These are phyloP conservation scores for Wickerhamiella pararugosa DNA, from an alignment of 1,139 yeast genomes.

Conservation along the genomic window DNA sequence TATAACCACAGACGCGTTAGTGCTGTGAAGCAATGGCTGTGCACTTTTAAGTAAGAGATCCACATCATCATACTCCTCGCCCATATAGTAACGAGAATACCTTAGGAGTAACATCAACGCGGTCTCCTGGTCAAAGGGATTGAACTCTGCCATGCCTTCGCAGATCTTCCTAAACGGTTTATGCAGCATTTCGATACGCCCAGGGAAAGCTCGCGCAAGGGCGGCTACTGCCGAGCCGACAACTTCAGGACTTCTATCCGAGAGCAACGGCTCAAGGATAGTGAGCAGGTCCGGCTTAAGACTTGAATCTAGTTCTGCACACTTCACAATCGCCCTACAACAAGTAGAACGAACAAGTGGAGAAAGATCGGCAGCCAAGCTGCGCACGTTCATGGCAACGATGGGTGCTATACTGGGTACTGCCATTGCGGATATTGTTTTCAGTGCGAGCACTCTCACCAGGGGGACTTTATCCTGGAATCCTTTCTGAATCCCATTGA, in stretches of 20 bases:
- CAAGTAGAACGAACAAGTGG: conserved; percentile 69
- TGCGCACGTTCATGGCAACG: conserved; percentile 54
- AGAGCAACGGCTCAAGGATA: conserved; percentile 37
- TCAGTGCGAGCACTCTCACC: conserved; percentile 55
- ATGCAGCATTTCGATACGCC: conserved; percentile 53
- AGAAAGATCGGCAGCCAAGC: conserved; percentile 55
- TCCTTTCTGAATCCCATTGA: conserved; percentile 82
- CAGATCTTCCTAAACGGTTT: conserved; percentile 53
- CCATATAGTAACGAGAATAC: conserved; percentile 48
- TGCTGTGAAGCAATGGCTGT: conserved; percentile 32
- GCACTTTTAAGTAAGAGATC: conserved; percentile 36
- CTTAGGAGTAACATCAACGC: conserved; percentile 49
- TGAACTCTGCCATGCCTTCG: conserved; percentile 38
- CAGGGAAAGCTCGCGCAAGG: conserved; percentile 39
- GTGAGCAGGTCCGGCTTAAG: conserved; percentile 34
- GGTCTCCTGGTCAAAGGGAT: conserved; percentile 60
- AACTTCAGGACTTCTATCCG: conserved; percentile 50
- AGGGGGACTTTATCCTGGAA: conserved; percentile 55
- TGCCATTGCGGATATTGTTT: conserved; percentile 66
- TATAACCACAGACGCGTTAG: conserved; percentile 49
- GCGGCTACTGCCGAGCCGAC: conserved; percentile 55
- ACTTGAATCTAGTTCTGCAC: conserved; percentile 33
- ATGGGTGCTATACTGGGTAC: conserved; percentile 74
- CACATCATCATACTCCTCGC: conserved; percentile 48
- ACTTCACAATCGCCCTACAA: conserved; percentile 60